A percentile compares a stretch with the other conserved stretches of the same genome.
phyloP scores from a whole-genome alignment of 371 early-diverging fungal genomes.

The Basidiobolus meristosporus region DNA sequence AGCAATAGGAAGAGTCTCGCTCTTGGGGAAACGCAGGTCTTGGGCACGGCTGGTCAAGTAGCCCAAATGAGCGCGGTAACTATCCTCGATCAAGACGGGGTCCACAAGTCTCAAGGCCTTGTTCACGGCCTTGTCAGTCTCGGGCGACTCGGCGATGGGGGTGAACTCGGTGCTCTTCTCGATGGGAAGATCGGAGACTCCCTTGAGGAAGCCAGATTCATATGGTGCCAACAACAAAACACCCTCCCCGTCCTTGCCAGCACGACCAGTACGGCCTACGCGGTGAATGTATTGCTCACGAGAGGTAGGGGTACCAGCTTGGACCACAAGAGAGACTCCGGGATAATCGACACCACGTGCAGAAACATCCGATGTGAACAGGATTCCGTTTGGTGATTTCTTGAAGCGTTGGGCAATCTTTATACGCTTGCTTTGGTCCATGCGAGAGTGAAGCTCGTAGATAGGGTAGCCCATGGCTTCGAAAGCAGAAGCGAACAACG shows the following conservation, averaged over 20 bases:
- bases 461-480: conserved; percentile 19
- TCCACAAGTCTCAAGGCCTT: too few species aligned
- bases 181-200: too few species aligned
- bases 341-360: conserved; percentile 99
- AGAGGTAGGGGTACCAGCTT: conserved; percentile 81
- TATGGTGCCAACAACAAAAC: too few species aligned
- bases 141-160: too few species aligned
- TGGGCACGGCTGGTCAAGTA: conserved; percentile 12
- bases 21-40: conserved; percentile 15
- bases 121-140: too few species aligned
- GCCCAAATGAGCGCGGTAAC: too few species aligned
- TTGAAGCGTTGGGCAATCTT: conserved; percentile 52
- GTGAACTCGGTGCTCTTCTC: too few species aligned
- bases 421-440: conserved; percentile 50
- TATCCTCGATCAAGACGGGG: too few species aligned
- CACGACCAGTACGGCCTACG: conserved; percentile 96
- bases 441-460: conserved; percentile 67
- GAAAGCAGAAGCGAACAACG: conserved; percentile 47
- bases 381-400: conserved; percentile 27
- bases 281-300: conserved; percentile 95
- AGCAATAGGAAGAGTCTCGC: conserved; percentile 15
- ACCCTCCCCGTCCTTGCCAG: conserved; percentile 62
- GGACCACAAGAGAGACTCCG: conserved; percentile 82
- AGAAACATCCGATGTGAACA: conserved; percentile 97
- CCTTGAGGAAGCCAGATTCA: too few species aligned